These are phyloP conservation scores for Margaritispora aquatica DNA, from an alignment of 495 filamentous ascomycete species.

Conservation along the genomic window DNA sequence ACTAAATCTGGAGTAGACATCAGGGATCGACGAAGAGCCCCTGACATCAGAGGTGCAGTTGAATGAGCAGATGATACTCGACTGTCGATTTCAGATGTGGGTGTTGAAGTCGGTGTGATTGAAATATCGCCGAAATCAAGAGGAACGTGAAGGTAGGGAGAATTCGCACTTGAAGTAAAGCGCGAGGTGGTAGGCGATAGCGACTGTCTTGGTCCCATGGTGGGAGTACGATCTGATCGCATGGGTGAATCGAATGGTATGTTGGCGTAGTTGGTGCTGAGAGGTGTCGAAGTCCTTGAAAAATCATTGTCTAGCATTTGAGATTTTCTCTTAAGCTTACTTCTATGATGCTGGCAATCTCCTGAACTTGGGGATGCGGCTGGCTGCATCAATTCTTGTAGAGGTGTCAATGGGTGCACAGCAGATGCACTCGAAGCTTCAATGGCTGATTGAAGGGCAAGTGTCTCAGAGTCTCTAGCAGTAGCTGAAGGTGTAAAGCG, in stretches of 20 bases:
- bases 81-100: not conserved
- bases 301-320: not conserved
- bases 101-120: not conserved
- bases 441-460: conserved; percentile 7
- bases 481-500: conserved; percentile 17
- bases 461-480: conserved; percentile 14
- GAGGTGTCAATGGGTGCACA: conserved; percentile 1
- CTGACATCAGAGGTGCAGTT: conserved; percentile 3
- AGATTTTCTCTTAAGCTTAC: not conserved
- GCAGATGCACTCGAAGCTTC: conserved; percentile 1
- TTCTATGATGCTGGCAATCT: not conserved
- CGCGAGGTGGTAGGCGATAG: not conserved
- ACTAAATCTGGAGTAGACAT: not conserved
- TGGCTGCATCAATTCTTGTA: not conserved
- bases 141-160: not conserved
- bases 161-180: not conserved
- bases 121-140: not conserved
- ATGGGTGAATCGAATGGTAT: not conserved
- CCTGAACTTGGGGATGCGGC: not conserved
- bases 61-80: conserved; percentile 1
- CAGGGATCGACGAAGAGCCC: not conserved
- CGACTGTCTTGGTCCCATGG: not conserved
- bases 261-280: conserved; percentile 8
- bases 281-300: not conserved
- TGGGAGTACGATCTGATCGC: not conserved